Percentiles rank a stretch among this genome's conserved stretches.
Evolutionary conservation across 139 green algal species (phyloP).

Genomic region (Chlorella vulgaris): DNA sequence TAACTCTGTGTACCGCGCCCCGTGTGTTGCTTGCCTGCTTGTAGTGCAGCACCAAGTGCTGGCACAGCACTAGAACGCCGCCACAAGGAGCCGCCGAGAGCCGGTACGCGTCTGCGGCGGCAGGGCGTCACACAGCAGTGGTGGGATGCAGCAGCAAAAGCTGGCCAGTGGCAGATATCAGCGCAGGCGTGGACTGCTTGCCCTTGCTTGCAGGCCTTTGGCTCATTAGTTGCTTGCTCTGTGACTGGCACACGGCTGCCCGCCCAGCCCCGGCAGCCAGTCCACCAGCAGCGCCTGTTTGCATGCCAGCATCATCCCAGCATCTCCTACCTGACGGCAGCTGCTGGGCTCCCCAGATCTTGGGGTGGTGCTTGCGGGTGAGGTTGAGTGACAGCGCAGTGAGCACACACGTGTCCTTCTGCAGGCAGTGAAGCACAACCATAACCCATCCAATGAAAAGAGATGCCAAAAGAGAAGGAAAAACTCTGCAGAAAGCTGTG

Average conservation of each 20-base stretch:
- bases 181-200: too few relatives aligned
- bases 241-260: too few relatives aligned
- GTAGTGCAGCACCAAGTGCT: constrained; percentile 80
- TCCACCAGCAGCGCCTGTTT: background rate
- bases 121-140: too few relatives aligned
- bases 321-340: constrained; percentile 62
- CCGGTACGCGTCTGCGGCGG: constrained; percentile 62
- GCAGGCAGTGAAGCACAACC: background rate
- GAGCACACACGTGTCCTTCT: constrained; percentile 81
- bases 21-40: constrained; percentile 66
- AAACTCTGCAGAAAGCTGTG: too few relatives aligned
- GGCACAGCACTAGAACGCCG: constrained; percentile 82
- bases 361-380: constrained; percentile 68
- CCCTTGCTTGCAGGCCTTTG: too few relatives aligned
- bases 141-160: too few relatives aligned
- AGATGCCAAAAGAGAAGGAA: too few relatives aligned
- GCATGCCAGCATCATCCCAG: background rate
- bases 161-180: too few relatives aligned
- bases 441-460: too few relatives aligned
- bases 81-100: constrained; percentile 73
- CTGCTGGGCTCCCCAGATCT: constrained; percentile 73
- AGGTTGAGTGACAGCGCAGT: constrained; percentile 85
- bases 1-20: too few relatives aligned
- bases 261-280: too few relatives aligned
- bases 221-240: too few relatives aligned